phyloP scores from a whole-genome alignment of 495 filamentous ascomycete genomes.

The Penicillium verhagenii region DNA sequence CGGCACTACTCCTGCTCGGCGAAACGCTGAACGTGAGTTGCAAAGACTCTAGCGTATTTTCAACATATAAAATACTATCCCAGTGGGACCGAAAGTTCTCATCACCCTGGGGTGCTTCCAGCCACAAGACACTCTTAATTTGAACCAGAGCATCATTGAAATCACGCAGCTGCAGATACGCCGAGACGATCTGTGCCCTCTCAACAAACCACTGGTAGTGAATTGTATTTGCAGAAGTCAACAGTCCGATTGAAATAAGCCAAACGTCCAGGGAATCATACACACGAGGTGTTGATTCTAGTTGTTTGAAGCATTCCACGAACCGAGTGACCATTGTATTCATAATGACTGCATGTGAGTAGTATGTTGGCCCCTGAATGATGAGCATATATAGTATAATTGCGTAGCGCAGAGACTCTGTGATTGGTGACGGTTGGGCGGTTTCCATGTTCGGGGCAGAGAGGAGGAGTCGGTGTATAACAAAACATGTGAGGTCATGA shows the following conservation, averaged over 20 bases:
- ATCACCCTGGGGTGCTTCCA: slow-evolving; percentile 20
- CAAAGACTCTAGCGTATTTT: not conserved
- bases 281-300: slow-evolving; percentile 10
- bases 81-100: slow-evolving; percentile 29
- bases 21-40: not conserved
- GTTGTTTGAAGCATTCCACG: slow-evolving; percentile 22
- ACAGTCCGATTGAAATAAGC: slow-evolving; percentile 40
- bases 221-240: slow-evolving; percentile 30
- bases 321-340: slow-evolving; percentile 32
- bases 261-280: slow-evolving; percentile 33
- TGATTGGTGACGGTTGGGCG: slow-evolving; percentile 20
- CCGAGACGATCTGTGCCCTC: slow-evolving; percentile 11
- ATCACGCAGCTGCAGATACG: slow-evolving; percentile 15
- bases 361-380: slow-evolving; percentile 51
- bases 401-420: slow-evolving; percentile 46
- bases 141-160: slow-evolving; percentile 25
- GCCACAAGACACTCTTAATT: slow-evolving; percentile 38
- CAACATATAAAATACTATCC: slow-evolving; percentile 10
- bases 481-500: slow-evolving; percentile 51
- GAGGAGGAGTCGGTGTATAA: slow-evolving; percentile 45
- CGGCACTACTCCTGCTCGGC: not conserved
- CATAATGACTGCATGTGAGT: slow-evolving; percentile 42
- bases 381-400: slow-evolving; percentile 50
- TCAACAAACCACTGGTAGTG: slow-evolving; percentile 32
- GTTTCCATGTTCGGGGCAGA: slow-evolving; percentile 11